Conservation (phyloP, 2,329 filamentous ascomycete genomes). For the Pseudocercospora musae region DNA sequence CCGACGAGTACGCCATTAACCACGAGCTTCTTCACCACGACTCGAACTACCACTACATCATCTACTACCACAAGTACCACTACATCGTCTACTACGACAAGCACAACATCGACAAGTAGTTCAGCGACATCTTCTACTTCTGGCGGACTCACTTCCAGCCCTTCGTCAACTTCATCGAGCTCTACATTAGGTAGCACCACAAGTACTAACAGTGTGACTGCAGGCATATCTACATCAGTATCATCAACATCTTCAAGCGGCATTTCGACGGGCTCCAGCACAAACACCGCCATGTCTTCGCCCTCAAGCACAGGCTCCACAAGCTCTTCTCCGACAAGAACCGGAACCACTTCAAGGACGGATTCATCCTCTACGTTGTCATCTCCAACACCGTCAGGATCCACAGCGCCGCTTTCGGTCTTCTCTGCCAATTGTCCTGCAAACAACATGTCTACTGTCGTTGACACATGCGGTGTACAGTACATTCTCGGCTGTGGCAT, state of each 20-base stretch:
- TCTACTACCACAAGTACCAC: neutral
- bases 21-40: neutral
- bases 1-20: too few species aligned
- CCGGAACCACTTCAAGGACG: neutral
- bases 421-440: neutral
- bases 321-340: neutral
- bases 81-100: neutral
- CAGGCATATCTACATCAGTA: neutral
- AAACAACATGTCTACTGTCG: neutral
- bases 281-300: conserved; percentile 1
- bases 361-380: neutral
- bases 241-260: neutral
- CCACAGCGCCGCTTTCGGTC: neutral
- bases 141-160: neutral
- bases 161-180: neutral
- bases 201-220: neutral
- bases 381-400: neutral
- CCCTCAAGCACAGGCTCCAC: neutral
- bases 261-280: neutral
- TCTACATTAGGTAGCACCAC: neutral
- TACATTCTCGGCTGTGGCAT: conserved; percentile 1
- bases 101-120: neutral
- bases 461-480: conserved; percentile 1
- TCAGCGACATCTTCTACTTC: neutral
- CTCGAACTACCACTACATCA: neutral